phyloP scores from a whole-genome alignment of 257 asterid species.

The Solanum chiquidenum region DNA sequence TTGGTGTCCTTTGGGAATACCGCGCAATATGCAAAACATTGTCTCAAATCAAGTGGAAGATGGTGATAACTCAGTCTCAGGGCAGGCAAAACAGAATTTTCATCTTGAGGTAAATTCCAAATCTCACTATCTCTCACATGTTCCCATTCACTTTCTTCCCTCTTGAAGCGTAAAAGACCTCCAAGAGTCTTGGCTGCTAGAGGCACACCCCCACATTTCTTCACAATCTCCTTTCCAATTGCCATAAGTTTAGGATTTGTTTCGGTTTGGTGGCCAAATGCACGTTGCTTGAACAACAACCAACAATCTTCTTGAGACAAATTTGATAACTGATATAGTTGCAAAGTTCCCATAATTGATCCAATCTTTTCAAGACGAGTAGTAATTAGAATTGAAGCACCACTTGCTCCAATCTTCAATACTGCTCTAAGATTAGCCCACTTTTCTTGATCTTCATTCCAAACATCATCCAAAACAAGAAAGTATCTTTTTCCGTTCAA shows the following conservation, averaged over 20 bases:
- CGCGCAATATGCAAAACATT: constrained; percentile 18
- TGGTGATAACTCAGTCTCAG: constrained; percentile 23
- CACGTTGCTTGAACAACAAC: constrained; percentile 12
- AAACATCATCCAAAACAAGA: neutral
- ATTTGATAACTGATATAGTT: neutral
- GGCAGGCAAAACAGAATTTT: constrained; percentile 4
- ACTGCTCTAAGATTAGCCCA: neutral
- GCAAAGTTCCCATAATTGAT: constrained; percentile 11
- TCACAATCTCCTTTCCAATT: constrained; percentile 15
- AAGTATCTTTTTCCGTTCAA: neutral
- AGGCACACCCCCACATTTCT: constrained; percentile 18
- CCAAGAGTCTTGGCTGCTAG: constrained; percentile 21
- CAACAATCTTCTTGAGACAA: constrained; percentile 12
- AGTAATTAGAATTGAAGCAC: constrained; percentile 14
- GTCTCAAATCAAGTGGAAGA: constrained; percentile 13
- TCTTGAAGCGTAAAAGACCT: constrained; percentile 12
- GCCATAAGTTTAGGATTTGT: neutral
- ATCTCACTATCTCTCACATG: constrained; percentile 12
- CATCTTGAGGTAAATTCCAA: constrained; percentile 16
- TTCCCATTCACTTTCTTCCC: constrained; percentile 10
- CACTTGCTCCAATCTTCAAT: constrained; percentile 9
- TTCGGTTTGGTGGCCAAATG: constrained; percentile 1
- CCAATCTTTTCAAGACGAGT: constrained; percentile 15
- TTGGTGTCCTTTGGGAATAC: constrained; percentile 6
- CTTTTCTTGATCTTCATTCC: neutral